Evolutionary conservation across 1,139 yeast species (phyloP), one percentile per base, ranked within the genome.

Genomic region (Magnusiomyces suaveolens): DNA sequence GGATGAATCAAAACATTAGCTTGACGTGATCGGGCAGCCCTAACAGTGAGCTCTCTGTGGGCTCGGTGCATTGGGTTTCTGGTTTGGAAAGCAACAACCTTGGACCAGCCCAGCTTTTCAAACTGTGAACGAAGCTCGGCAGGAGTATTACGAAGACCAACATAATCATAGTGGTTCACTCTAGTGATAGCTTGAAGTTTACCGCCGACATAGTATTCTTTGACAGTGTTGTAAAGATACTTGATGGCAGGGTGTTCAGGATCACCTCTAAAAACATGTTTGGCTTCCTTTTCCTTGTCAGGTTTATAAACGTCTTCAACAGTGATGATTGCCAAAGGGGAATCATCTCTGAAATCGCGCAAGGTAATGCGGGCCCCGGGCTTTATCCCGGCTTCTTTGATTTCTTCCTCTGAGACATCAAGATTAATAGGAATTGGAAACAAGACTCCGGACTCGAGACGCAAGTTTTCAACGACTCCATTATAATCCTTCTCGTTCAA

Each of bases 11-110:
- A 77, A 54, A 90, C 84, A 62, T 87, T 90, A 53, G 88, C 86
- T 62, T 81, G 77, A 59, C 82, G 78, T 60, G 81, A 83, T 65
- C 86, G 78, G 32, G 97, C 97, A 39, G 97, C 97, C 65, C 97
- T 81, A 52, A 90, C 95, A 20, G 97, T 90, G 67, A 90, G 77
- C 71, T 92, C 97, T 70, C 97, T 81, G 72, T 90, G 97, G 43
- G 97, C 97, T 71, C 97, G 83, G 73, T 90, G 97, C 96, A 90
- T 89, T 62, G 97, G 97, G 74, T 90, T 90, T 76, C 97, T 82
- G 51, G 97, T 90, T 75, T 90, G 97, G 83, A 90, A 90, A 50
- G 97, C 97, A 54, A 90, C 97, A 56, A 90, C 87, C 66, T 84
- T 82, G 64, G 83, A 81, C 97, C 97, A 90, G 61, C 87, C 85